Conservation (phyloP, 1,284 basidiomycete genomes). For the Cerioporus squamosus region DNA sequence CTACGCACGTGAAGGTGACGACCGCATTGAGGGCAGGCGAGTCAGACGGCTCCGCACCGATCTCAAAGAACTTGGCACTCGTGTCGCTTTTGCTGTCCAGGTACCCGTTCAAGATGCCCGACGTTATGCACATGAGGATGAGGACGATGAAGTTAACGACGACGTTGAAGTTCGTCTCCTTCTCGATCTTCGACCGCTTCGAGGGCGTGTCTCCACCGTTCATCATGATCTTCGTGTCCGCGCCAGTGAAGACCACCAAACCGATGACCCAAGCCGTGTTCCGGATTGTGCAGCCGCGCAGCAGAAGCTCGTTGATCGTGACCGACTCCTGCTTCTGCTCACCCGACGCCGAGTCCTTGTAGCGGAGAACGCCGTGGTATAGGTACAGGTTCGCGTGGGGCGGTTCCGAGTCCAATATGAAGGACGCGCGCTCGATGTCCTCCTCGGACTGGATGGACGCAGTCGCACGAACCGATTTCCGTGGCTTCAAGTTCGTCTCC, state of each 20-base stretch:
- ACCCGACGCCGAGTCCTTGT: slow-evolving; percentile 55
- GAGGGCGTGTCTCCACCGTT: slow-evolving; percentile 93
- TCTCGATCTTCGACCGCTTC: slow-evolving; percentile 96
- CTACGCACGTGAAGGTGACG: slow-evolving; percentile 89
- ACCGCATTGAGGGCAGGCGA: slow-evolving; percentile 78
- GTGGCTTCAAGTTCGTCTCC: slow-evolving; percentile 94
- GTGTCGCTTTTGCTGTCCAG: slow-evolving; percentile 66
- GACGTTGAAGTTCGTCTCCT: slow-evolving; percentile 99
- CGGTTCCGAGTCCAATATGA: slow-evolving; percentile 90
- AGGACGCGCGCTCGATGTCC: slow-evolving; percentile 86
- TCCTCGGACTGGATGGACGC: slow-evolving; percentile 84
- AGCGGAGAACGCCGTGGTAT: slow-evolving; percentile 88
- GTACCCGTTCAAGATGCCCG: slow-evolving; percentile 78
- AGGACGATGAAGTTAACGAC: slow-evolving; percentile 91
- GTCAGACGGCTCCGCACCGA: slow-evolving; percentile 61
- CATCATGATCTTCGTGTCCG: slow-evolving; percentile 98
- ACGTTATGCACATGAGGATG: slow-evolving; percentile 75
- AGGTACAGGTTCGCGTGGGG: slow-evolving; percentile 94
- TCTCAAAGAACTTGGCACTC: slow-evolving; percentile 78
- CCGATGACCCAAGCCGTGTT: slow-evolving; percentile 97
- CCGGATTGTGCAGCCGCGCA: slow-evolving; percentile 91
- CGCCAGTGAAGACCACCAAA: slow-evolving; percentile 92
- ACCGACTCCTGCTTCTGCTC: slow-evolving; percentile 69
- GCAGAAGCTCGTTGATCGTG: slow-evolving; percentile 91
- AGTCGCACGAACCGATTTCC: slow-evolving; percentile 81